A percentile compares a stretch with the other conserved stretches of the same genome.
These are phyloP conservation scores for Juglanconis juglandina DNA, from an alignment of 2,329 filamentous ascomycete species.

Conservation along the genomic window DNA sequence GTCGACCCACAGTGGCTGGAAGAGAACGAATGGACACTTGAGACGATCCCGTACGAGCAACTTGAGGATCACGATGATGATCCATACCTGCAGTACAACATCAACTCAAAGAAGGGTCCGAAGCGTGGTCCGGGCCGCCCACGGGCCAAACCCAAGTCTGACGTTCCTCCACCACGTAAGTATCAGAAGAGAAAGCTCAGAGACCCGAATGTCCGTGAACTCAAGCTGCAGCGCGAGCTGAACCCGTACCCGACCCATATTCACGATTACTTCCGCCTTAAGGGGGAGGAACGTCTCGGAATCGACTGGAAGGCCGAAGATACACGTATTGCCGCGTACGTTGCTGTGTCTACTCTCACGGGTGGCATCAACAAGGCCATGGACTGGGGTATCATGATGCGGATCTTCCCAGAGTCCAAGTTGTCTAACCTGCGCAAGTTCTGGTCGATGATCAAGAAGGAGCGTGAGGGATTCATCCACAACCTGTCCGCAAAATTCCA, in stretches of 20 bases:
- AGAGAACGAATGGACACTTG: slow-evolving; percentile 37
- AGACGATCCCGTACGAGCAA: slow-evolving; percentile 41
- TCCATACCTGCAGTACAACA: slow-evolving; percentile 19
- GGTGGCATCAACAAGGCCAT: slow-evolving; percentile 58
- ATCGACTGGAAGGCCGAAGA: slow-evolving; percentile 41
- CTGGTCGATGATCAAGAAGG: slow-evolving; percentile 52
- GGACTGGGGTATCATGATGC: slow-evolving; percentile 59
- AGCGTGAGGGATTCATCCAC: slow-evolving; percentile 50
- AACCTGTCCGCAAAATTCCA: slow-evolving; percentile 63
- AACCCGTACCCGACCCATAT: slow-evolving; percentile 29
- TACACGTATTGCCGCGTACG: slow-evolving; percentile 52
- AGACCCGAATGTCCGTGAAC: slow-evolving; percentile 21
- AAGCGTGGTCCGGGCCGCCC: slow-evolving; percentile 12
- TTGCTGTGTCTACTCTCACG: slow-evolving; percentile 55
- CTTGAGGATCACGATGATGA: slow-evolving; percentile 30
- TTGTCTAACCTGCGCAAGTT: slow-evolving; percentile 51
- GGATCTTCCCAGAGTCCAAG: slow-evolving; percentile 52
- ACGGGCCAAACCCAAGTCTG: background rate
- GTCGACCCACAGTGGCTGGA: slow-evolving; percentile 34
- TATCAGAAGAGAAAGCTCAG: slow-evolving; percentile 17
- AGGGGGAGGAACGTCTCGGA: slow-evolving; percentile 30
- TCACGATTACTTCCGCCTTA: slow-evolving; percentile 31
- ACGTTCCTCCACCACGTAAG: slow-evolving; percentile 10
- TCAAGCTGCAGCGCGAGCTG: slow-evolving; percentile 29
- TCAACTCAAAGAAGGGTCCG: slow-evolving; percentile 4